Base-by-base conservation (phyloP, 768 basidiomycete species). In the Ramaria sp. region DNA sequence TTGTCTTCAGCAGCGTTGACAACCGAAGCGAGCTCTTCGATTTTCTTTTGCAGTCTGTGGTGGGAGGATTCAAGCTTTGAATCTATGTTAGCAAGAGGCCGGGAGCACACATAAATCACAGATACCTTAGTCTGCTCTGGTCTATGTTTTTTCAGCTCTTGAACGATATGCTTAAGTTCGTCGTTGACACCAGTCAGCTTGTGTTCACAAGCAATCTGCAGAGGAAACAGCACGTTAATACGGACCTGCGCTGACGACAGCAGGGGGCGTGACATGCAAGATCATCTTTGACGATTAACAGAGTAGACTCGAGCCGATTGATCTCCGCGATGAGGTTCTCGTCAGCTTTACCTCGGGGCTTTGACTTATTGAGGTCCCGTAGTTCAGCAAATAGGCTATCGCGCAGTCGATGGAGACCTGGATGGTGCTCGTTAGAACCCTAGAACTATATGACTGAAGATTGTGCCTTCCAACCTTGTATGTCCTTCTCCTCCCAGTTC, bases 401-500 rank as follows among this genome's bases (percentile, higher is more conserved):
- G 46, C 87, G 80, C 39, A 77, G 76, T 42, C 87, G 83, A 27
- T 74, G 71, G 13, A 83, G 71, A 33, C 73, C 81, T 75, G 47
- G 6, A 27, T n/a, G 2, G 47, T 12, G 7, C 27, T 27, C 13
- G 17, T 64, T 34, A 20, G n/a, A 17, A 46, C 43, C 57, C 39
- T 51, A 20, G 3, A n/a, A n/a, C 45, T 2, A 5, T 27, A 46
- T 17, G 24, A 46, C 6, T 27, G 45, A 13, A 19, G 2, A 17
- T 10, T 30, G 31, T 49, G 34, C 9, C 9, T 11, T 63, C 70
- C 43, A 61, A 90, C 92, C 88, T 70, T 91, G 84, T 3, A 97
- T 79, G 63, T 96, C 93, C 63, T 87, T 88, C 67, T 98, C 95
- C 59, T 95, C 91, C 86, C 92, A 97, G 66, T 91, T 92, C 72